Conservation (phyloP, 2,329 filamentous ascomycete species). For the Emydomyces testavorans region DNA sequence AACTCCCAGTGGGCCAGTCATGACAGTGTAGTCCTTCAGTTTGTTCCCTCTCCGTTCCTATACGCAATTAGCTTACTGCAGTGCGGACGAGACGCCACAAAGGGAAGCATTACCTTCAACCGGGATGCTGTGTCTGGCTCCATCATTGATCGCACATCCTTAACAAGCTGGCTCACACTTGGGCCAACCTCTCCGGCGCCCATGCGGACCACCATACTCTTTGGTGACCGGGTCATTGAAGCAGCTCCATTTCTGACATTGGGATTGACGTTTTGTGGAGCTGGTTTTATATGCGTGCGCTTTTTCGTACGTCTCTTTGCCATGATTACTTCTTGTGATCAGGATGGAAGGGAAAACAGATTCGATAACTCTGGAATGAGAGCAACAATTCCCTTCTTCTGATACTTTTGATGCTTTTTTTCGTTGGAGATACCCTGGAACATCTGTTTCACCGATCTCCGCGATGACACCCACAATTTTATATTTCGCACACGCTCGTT, state of each 20-base stretch:
- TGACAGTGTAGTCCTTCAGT: slow-evolving; percentile 82
- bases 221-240: slow-evolving; percentile 56
- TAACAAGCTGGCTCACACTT: slow-evolving; percentile 80
- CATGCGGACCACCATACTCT: slow-evolving; percentile 97
- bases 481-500: not conserved
- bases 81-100: slow-evolving; percentile 9
- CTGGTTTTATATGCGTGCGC: slow-evolving; percentile 66
- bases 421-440: slow-evolving; percentile 12
- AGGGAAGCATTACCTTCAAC: slow-evolving; percentile 48
- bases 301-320: slow-evolving; percentile 74
- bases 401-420: slow-evolving; percentile 13
- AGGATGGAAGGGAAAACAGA: too few species aligned
- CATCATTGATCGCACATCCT: slow-evolving; percentile 88
- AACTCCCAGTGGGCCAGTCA: slow-evolving; percentile 89
- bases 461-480: not conserved
- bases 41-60: slow-evolving; percentile 75
- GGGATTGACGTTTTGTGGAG: slow-evolving; percentile 45
- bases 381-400: too few species aligned
- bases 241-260: slow-evolving; percentile 47
- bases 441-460: slow-evolving; percentile 7
- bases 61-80: slow-evolving; percentile 3
- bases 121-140: slow-evolving; percentile 85
- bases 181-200: slow-evolving; percentile 87
- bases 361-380: too few species aligned
- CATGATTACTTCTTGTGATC: slow-evolving; percentile 42